Evolutionary conservation across 495 filamentous ascomycete genomes (phyloP).

Genomic region (Penicillium lividum): DNA sequence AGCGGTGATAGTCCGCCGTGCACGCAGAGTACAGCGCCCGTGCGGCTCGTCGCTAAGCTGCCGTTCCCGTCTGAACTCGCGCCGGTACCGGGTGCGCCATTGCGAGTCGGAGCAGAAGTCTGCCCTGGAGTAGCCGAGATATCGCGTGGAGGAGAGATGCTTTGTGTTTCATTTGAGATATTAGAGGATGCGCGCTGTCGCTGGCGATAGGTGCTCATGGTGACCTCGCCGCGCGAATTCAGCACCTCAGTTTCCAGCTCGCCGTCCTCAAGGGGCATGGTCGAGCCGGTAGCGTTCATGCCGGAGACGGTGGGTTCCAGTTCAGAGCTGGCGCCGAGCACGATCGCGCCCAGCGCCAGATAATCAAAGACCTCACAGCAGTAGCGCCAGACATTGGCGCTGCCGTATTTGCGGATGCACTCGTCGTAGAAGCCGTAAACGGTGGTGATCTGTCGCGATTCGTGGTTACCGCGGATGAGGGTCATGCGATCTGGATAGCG

Average conservation of each 20-base stretch:
- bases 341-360: slow-evolving; percentile 90
- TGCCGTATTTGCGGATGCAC: slow-evolving; percentile 95
- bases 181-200: slow-evolving; percentile 38
- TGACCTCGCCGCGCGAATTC: slow-evolving; percentile 75
- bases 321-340: slow-evolving; percentile 81
- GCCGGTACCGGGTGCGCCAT: slow-evolving; percentile 76
- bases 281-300: slow-evolving; percentile 48
- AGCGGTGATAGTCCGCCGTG: slow-evolving; percentile 91
- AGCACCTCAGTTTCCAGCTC: slow-evolving; percentile 91
- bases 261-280: slow-evolving; percentile 54
- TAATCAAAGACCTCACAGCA: slow-evolving; percentile 99
- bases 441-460: slow-evolving; percentile 95
- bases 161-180: slow-evolving; percentile 36
- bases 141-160: slow-evolving; percentile 47
- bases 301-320: slow-evolving; percentile 52
- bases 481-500: slow-evolving; percentile 98
- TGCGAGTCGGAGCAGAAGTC: slow-evolving; percentile 38
- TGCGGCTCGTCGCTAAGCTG: slow-evolving; percentile 54
- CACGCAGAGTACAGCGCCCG: slow-evolving; percentile 89
- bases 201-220: slow-evolving; percentile 65
- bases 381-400: slow-evolving; percentile 96
- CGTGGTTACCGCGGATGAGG: slow-evolving; percentile 94
- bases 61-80: slow-evolving; percentile 68
- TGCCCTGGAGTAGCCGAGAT: slow-evolving; percentile 45
- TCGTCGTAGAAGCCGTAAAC: slow-evolving; percentile 99